These are phyloP conservation scores for Sindora glabra DNA, from an alignment of 306 rosid species.

Conservation along the genomic window DNA sequence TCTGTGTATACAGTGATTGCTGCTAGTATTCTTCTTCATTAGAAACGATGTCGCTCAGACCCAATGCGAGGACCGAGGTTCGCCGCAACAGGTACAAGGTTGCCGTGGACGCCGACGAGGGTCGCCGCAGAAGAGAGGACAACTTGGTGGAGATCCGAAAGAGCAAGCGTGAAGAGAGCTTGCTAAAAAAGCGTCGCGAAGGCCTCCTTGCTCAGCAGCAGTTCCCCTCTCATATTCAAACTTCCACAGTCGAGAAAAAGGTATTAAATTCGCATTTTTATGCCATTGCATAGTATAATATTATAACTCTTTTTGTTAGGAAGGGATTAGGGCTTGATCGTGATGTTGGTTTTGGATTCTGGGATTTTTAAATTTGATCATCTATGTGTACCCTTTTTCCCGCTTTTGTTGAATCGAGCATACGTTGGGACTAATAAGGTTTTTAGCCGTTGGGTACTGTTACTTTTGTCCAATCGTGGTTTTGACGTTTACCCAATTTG, in stretches of 20 bases:
- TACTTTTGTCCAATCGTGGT: conserved; percentile 6
- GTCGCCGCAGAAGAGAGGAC: conserved; percentile 87
- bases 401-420: neutral
- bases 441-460: neutral
- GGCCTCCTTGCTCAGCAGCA: conserved; percentile 72
- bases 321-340: conserved; percentile 15
- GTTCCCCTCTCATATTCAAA: conserved; percentile 38
- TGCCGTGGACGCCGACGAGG: conserved; percentile 86
- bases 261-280: conserved; percentile 7
- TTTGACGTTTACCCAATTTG: neutral
- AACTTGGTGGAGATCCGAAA: conserved; percentile 93
- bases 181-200: conserved; percentile 83
- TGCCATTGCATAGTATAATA: neutral
- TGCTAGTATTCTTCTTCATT: conserved; percentile 12
- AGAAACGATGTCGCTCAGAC: conserved; percentile 71
- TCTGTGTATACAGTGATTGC: neutral
- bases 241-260: conserved; percentile 65
- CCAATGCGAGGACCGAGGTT: conserved; percentile 74
- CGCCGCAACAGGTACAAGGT: conserved; percentile 95
- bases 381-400: neutral
- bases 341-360: neutral
- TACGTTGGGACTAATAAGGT: neutral
- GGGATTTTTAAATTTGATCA: neutral
- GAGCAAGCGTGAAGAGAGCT: conserved; percentile 86
- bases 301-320: neutral